Conservation (phyloP, 2,329 filamentous ascomycete species). For the Curvularia verruculosa region DNA sequence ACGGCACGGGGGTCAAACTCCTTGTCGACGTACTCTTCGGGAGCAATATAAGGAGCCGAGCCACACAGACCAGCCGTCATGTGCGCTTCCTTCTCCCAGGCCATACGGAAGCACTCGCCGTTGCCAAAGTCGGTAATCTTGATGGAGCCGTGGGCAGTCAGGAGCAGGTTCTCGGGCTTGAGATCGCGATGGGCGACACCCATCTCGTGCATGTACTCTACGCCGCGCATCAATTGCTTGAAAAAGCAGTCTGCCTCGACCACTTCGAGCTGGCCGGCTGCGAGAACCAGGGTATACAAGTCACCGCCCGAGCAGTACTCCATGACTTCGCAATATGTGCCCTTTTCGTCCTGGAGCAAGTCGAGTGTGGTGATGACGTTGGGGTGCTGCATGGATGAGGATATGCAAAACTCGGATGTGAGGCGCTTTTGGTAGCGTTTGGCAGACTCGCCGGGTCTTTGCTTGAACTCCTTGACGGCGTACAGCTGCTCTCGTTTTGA, state of each 20-base stretch:
- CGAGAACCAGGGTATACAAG: constrained; percentile 88
- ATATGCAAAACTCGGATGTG: constrained; percentile 98
- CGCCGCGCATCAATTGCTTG: constrained; percentile 98
- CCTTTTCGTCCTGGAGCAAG: constrained; percentile 92
- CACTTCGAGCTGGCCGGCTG: constrained; percentile 89
- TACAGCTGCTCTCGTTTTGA: constrained; percentile 83
- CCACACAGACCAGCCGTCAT: constrained; percentile 98
- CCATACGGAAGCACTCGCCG: constrained; percentile 99
- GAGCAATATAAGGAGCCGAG: constrained; percentile 95
- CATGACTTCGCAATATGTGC: constrained; percentile 99
- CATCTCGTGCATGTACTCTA: constrained; percentile 99
- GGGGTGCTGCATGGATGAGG: constrained; percentile 91
- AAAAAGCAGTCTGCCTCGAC: constrained; percentile 97
- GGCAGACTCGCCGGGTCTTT: constrained; percentile 88
- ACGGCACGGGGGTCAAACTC: constrained; percentile 98
- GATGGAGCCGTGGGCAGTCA: constrained; percentile 88
- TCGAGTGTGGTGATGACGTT: constrained; percentile 99
- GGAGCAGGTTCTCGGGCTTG: constrained; percentile 93
- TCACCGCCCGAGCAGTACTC: constrained; percentile 98
- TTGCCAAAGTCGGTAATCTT: constrained; percentile 99
- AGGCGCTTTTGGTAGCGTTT: constrained; percentile 98
- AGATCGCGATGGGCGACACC: constrained; percentile 95
- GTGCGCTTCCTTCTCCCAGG: constrained; percentile 97
- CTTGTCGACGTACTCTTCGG: constrained; percentile 92
- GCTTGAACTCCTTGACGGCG: constrained; percentile 97